Evolutionary conservation across 805 yeast genomes (phyloP), one percentile per base, ranked within the genome.

Genomic region (Lipomyces chichibuensis): DNA sequence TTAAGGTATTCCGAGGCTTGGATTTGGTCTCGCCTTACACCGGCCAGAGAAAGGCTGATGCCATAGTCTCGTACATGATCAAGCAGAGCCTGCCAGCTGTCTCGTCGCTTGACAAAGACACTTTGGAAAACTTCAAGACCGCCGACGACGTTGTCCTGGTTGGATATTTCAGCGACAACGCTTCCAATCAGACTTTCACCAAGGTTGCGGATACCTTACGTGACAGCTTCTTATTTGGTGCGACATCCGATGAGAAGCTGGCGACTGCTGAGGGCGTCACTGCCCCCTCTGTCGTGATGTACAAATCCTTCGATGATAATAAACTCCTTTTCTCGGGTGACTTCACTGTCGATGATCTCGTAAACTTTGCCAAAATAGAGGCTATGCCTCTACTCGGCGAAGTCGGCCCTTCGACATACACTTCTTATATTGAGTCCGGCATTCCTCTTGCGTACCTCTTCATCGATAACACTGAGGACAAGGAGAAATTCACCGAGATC

Each of bases 401-500:
- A 80, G 86, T 94, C 71, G 87, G 87, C 75, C 92, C 95, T 72
- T 83, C 85, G 62, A 88, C 95, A 71, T 95, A 89, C 84, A 81
- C 84, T 79, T 76, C 83, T 54, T 95, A 93, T 83, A 86, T 91
- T 84, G 80, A 83, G 65, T 81, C 92, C 67, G 84, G 86, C 46
- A 71, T 87, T 65, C 99, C 99, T 70, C 80, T 95, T 72, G 96
- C 91, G 63, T 94, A 93, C 84, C 87, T 90, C 78, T 95, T 95
- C 83, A 92, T 90, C 82, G 86, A 84, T 73, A 80, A 84, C 60
- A 84, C 84, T 59, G 90, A 87, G 71, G 88, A 91, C 81, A 87
- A 88, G 77, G 85, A 80, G 51, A 83, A 81, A 49, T 84, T 85
- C 72, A 80, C 80, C 59, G 81, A 82, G 56, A 76, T 81, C 62